Conservation (phyloP, 805 yeast genomes). For the Yarrowia keelungensis region DNA sequence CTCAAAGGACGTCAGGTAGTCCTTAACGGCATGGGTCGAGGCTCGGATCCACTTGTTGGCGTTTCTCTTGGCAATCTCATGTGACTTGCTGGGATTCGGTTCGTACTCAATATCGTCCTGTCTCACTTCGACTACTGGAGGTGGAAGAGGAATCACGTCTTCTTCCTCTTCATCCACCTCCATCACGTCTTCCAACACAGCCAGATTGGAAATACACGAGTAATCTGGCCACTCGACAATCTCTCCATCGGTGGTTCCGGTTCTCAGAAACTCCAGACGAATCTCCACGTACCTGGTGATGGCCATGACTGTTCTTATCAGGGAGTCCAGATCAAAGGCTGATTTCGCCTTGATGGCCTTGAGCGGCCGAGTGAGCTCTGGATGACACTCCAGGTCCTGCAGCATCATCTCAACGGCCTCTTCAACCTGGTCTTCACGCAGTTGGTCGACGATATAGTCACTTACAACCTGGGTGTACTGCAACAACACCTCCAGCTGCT, state of each 20-base stretch:
- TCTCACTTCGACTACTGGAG: background rate
- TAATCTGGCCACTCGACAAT: background rate
- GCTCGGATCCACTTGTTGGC: slow-evolving; percentile 3
- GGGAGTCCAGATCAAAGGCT: background rate
- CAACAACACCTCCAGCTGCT: background rate
- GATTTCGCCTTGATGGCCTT: background rate
- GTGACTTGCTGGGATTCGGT: background rate
- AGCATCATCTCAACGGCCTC: slow-evolving; percentile 18
- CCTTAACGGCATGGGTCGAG: background rate
- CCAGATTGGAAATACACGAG: background rate
- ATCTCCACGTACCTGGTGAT: background rate
- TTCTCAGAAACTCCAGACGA: slow-evolving; percentile 7
- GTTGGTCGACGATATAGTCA: background rate
- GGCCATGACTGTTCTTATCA: background rate
- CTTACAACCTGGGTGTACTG: background rate
- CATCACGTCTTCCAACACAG: background rate
- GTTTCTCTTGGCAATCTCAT: slow-evolving; percentile 21
- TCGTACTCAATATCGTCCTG: background rate
- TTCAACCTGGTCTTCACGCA: background rate
- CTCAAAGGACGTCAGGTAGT: slow-evolving; percentile 8
- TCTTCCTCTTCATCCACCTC: background rate
- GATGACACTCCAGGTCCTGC: background rate
- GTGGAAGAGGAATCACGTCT: background rate
- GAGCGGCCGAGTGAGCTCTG: background rate
- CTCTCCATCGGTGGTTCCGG: background rate